These are phyloP conservation scores for Liquidambar formosana DNA, from an alignment of 164 flowering plant genomes.

Conservation along the genomic window DNA sequence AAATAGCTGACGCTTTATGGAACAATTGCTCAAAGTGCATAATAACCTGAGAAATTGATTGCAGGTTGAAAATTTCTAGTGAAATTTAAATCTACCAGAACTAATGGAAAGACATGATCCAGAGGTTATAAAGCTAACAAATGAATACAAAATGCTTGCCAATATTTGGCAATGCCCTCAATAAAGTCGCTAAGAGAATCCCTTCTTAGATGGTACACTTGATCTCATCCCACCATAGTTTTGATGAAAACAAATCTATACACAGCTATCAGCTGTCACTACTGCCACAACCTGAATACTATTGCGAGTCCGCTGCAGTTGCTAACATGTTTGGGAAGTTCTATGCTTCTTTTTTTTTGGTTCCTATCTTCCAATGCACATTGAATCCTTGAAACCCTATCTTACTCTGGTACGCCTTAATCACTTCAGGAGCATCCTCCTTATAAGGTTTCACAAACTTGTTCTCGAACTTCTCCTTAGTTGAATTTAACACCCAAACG, in stretches of 20 bases:
- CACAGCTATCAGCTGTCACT: not conserved
- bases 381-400: slow-evolving; percentile 7
- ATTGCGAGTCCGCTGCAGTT: not conserved
- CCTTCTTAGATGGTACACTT: not conserved
- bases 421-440: slow-evolving; percentile 9
- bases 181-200: not conserved
- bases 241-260: not conserved
- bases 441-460: not conserved
- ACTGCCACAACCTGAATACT: not conserved
- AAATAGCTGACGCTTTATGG: no score
- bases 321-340: not conserved
- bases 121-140: not conserved
- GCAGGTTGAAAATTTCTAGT: no score
- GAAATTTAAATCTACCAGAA: no score
- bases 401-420: slow-evolving; percentile 13
- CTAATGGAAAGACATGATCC: no score
- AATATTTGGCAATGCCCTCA: not conserved
- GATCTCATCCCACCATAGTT: not conserved
- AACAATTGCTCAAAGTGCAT: no score
- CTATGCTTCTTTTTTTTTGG: not conserved
- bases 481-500: not conserved
- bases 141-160: not conserved
- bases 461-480: not conserved
- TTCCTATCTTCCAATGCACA: not conserved
- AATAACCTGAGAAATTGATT: no score